Percentiles rank a stretch among this genome's conserved stretches.
phyloP scores from a whole-genome alignment of 1,139 yeast genomes.

The Casaregolazyma lundiana region DNA sequence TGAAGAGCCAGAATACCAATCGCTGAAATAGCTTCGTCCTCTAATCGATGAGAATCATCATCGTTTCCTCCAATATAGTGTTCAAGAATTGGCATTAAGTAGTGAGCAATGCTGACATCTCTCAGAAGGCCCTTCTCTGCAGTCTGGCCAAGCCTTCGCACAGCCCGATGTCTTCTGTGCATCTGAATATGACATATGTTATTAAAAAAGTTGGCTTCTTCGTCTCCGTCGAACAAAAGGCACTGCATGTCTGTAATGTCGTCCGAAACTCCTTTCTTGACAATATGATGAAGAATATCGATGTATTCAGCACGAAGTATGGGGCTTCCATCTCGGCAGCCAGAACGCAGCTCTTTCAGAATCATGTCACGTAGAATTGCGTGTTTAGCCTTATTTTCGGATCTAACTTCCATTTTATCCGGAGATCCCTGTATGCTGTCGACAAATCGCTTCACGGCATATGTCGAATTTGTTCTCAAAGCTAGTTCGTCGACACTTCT shows the following conservation, averaged over 20 bases:
- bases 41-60: conserved; percentile 63
- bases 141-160: conserved; percentile 51
- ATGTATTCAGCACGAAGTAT: conserved; percentile 69
- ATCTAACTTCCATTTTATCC: conserved; percentile 25
- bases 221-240: conserved; percentile 63
- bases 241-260: conserved; percentile 66
- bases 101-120: conserved; percentile 66
- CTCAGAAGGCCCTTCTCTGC: conserved; percentile 38
- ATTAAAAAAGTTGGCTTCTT: conserved; percentile 78
- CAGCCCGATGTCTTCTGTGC: conserved; percentile 80
- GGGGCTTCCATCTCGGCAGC: conserved; percentile 61
- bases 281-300: conserved; percentile 58
- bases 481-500: conserved; percentile 79
- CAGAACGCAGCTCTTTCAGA: conserved; percentile 63
- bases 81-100: conserved; percentile 79
- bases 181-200: conserved; percentile 81
- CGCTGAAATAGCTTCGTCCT: conserved; percentile 66
- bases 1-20: conserved; percentile 56
- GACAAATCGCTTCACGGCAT: conserved; percentile 57
- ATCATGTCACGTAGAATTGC: conserved; percentile 49
- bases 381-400: conserved; percentile 26
- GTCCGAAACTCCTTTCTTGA: conserved; percentile 40
- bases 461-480: conserved; percentile 72
- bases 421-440: conserved; percentile 39
- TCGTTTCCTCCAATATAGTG: conserved; percentile 51